Conservation (phyloP, 2,329 filamentous ascomycete species). For the Fusarium sp. region DNA sequence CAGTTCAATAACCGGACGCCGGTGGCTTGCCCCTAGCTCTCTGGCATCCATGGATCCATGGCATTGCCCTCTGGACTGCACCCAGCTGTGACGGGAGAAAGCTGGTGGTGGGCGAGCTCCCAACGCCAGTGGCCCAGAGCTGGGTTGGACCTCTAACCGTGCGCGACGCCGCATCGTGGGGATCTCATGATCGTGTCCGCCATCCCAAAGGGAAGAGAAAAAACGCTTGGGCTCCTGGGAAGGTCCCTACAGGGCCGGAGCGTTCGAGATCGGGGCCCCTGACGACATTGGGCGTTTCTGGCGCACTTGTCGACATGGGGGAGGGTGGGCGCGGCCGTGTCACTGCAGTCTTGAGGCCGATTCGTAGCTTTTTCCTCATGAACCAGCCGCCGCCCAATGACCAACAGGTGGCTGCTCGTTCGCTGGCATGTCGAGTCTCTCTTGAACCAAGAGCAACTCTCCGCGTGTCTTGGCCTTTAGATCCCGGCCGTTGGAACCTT, state of each 20-base stretch:
- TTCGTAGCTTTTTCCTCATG: not conserved
- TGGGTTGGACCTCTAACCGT: conserved; percentile 34
- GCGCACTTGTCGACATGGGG: conserved; percentile 14
- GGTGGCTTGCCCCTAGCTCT: conserved; percentile 21
- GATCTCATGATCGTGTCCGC: conserved; percentile 42
- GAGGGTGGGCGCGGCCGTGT: conserved; percentile 2
- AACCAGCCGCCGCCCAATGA: conserved; percentile 14
- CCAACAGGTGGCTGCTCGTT: conserved; percentile 20
- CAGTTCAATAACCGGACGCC: not conserved
- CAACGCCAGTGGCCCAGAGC: conserved; percentile 19
- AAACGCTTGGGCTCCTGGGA: conserved; percentile 29
- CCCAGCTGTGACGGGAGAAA: not conserved
- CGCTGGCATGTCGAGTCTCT: conserved; percentile 18
- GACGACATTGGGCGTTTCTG: conserved; percentile 35
- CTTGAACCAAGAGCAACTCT: conserved; percentile 16
- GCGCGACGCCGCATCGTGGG: conserved; percentile 43
- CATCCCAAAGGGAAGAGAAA: not conserved
- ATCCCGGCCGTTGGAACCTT: conserved; percentile 34
- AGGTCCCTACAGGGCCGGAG: conserved; percentile 23
- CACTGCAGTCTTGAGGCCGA: conserved; percentile 18
- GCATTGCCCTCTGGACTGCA: not conserved
- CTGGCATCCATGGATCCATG: conserved; percentile 6
- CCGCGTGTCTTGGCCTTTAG: conserved; percentile 16
- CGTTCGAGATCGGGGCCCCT: conserved; percentile 38
- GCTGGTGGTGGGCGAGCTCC: conserved; percentile 22